These are phyloP conservation scores for Rhazya stricta DNA, from an alignment of 257 asterid species.

Conservation along the genomic window DNA sequence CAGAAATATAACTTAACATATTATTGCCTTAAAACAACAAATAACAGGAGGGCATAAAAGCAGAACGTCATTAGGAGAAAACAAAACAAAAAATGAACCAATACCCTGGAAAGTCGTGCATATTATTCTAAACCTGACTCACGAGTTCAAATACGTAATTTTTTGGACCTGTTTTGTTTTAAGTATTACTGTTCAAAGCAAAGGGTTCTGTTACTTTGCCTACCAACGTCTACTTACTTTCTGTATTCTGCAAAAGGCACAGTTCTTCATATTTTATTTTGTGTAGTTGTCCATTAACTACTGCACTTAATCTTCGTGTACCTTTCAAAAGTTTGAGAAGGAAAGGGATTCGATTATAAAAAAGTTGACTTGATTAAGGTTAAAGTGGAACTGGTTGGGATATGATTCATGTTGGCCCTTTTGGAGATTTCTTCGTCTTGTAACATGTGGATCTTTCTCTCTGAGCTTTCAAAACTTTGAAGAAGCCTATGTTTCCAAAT, in stretches of 20 bases:
- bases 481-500: background rate
- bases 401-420: background rate
- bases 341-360: background rate
- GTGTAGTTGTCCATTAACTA: background rate
- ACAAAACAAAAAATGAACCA: too few relatives aligned
- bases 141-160: too few relatives aligned
- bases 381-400: background rate
- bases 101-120: too few relatives aligned
- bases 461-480: background rate
- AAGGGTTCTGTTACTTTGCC: background rate
- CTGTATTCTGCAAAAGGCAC: background rate
- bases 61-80: too few relatives aligned
- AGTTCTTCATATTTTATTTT: background rate
- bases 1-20: too few relatives aligned
- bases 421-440: slow-evolving; percentile 2
- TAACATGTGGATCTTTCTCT: background rate
- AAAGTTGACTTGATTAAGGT: background rate
- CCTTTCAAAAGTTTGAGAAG: background rate
- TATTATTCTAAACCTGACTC: too few relatives aligned
- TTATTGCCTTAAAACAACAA: too few relatives aligned
- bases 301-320: background rate
- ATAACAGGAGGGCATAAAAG: too few relatives aligned
- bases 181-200: too few relatives aligned
- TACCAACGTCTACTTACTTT: background rate
- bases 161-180: too few relatives aligned